phyloP scores from a whole-genome alignment of 768 basidiomycete genomes.

The Tremella fuciformis region DNA sequence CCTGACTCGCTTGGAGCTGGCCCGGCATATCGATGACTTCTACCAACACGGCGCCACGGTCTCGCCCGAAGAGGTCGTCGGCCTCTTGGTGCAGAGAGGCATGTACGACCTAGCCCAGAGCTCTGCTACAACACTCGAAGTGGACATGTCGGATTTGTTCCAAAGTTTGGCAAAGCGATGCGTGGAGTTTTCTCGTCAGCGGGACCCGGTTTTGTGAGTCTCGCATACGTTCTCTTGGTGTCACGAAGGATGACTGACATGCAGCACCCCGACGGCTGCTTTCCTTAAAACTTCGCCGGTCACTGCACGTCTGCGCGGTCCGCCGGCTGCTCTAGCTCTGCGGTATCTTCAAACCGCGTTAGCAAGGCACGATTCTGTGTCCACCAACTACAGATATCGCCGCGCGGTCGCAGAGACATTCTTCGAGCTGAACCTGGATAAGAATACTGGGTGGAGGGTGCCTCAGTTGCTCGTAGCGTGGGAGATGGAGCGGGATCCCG shows the following conservation, averaged over 20 bases:
- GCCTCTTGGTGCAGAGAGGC: constrained; percentile 72
- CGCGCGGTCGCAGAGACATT: constrained; percentile 75
- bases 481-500: constrained; percentile 58
- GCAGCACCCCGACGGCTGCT: constrained; percentile 60
- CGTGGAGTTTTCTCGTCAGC: constrained; percentile 61
- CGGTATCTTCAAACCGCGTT: constrained; percentile 78
- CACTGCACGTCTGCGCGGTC: constrained; percentile 76
- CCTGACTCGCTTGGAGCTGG: constrained; percentile 71
- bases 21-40: constrained; percentile 62
- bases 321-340: constrained; percentile 76
- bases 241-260: constrained; percentile 54
- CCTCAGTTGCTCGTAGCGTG: constrained; percentile 80
- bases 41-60: constrained; percentile 56
- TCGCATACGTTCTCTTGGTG: constrained; percentile 34
- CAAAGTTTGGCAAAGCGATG: constrained; percentile 73
- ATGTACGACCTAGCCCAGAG: constrained; percentile 76
- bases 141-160: constrained; percentile 87
- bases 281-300: constrained; percentile 62
- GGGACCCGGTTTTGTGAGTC: constrained; percentile 52
- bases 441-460: constrained; percentile 52
- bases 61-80: constrained; percentile 61
- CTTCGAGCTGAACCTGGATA: constrained; percentile 60
- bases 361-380: constrained; percentile 68
- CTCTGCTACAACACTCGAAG: constrained; percentile 68
- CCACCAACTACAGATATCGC: constrained; percentile 71